phyloP scores from a whole-genome alignment of 495 filamentous ascomycete genomes.

The Hypoxylon intermedium region DNA sequence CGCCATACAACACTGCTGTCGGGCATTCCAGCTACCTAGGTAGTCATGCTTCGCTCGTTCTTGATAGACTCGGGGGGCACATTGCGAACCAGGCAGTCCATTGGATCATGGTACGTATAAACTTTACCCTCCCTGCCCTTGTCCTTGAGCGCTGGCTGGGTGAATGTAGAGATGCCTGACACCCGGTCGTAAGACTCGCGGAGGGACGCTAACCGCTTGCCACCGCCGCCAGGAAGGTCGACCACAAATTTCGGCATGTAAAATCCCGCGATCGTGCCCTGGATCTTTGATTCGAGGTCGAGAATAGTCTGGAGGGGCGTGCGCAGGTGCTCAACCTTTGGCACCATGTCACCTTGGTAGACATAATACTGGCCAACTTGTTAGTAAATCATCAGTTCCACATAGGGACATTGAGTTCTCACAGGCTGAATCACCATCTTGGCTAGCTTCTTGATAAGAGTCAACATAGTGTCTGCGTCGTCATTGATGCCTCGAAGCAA shows the following conservation, averaged over 20 bases:
- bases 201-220: slow-evolving; percentile 62
- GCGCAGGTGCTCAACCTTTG: slow-evolving; percentile 64
- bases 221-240: slow-evolving; percentile 66
- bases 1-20: neutral
- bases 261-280: slow-evolving; percentile 66
- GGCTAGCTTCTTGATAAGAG: slow-evolving; percentile 58
- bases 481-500: slow-evolving; percentile 65
- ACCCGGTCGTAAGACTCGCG: slow-evolving; percentile 58
- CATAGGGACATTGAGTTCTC: slow-evolving; percentile 10
- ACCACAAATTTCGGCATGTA: slow-evolving; percentile 66
- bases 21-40: neutral
- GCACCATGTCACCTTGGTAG: slow-evolving; percentile 66
- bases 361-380: slow-evolving; percentile 59
- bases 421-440: slow-evolving; percentile 61
- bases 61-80: neutral
- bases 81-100: slow-evolving; percentile 23
- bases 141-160: slow-evolving; percentile 59
- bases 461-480: slow-evolving; percentile 56
- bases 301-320: slow-evolving; percentile 64
- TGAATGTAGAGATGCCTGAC: slow-evolving; percentile 60
- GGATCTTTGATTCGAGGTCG: slow-evolving; percentile 59
- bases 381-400: slow-evolving; percentile 25
- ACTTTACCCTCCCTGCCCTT: slow-evolving; percentile 53
- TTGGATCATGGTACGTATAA: slow-evolving; percentile 65
- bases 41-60: neutral